Evolutionary conservation across 495 filamentous ascomycete genomes (phyloP), one percentile per base, ranked within the genome.

Genomic region (Penicillium psychrofluorescens): DNA sequence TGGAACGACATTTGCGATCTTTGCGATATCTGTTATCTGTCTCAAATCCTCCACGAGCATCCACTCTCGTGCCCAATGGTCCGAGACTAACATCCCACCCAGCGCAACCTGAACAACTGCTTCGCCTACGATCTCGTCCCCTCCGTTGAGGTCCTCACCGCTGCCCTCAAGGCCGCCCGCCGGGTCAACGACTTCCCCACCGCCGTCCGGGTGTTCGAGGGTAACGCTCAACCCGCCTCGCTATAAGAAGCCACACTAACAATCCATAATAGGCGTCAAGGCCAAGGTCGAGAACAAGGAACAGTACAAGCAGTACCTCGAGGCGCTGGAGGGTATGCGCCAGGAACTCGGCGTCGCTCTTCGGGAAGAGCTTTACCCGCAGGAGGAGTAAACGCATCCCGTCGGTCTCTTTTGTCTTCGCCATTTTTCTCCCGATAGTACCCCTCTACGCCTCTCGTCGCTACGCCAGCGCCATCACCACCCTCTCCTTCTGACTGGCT

Each of bases 71-170:
- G 30, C 35, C 15, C 34, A 31, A 29, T 15, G 11, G 13, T 11
- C 16, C 8, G 11, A 8, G 11, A 6, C 10, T 35, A 16, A 41
- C 8, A 7, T 28, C 13, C 33, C 34, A 37, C 13, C 15, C 58
- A 98, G 90, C 90, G 92, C 63, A 99, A 99, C 72, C 79, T 99
- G 54, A 99, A 99, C 84, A 99, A 99, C 74, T 90, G 86, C 67
- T 99, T 99, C 73, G 92, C 92, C 66, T 99, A 99, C 83, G 92
- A 99, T 80, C 82, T 99, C 60, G 92, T 99, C 50, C 92, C 92
- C 54, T 90, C 91, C 41, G 80, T 91, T 41, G 82, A 88, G 55
- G 94, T 99, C 62, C 81, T 96, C 68, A 78, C 80, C 55, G 90
- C 92, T 54, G 92, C 92, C 43, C 78, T 99, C 43, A 83, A 78